These are phyloP conservation scores for Lagenaria siceraria DNA, from an alignment of 306 rosid genomes.

Conservation along the genomic window DNA sequence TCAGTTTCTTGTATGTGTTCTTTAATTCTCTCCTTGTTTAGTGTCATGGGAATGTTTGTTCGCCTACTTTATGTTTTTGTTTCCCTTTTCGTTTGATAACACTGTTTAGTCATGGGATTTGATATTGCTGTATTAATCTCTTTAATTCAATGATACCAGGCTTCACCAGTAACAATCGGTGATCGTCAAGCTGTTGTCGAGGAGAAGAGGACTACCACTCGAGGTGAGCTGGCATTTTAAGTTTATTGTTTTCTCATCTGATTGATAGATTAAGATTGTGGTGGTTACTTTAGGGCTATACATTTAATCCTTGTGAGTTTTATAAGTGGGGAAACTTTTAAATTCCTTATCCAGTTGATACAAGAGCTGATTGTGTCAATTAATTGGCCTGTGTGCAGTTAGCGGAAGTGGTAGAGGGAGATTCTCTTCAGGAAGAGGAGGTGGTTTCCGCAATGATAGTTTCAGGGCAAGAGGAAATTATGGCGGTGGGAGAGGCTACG, in stretches of 20 bases:
- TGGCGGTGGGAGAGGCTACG: conserved; percentile 64
- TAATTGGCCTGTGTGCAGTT: conserved; percentile 27
- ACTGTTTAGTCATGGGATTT: neutral
- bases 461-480: conserved; percentile 64
- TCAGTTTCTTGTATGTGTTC: neutral
- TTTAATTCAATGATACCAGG: conserved; percentile 33
- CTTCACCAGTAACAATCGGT: conserved; percentile 59
- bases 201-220: conserved; percentile 87
- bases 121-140: neutral
- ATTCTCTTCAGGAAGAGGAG: conserved; percentile 70
- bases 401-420: conserved; percentile 79
- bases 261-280: neutral
- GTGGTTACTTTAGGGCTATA: neutral
- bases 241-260: neutral
- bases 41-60: neutral
- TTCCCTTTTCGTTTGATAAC: neutral
- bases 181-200: conserved; percentile 71
- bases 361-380: conserved; percentile 10
- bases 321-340: neutral
- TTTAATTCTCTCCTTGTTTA: neutral
- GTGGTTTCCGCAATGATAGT: conserved; percentile 55
- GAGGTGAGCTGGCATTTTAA: conserved; percentile 37
- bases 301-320: neutral
- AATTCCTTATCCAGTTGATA: neutral
- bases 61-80: neutral